Evolutionary conservation across 2,329 filamentous ascomycete species (phyloP).

Genomic region (Cordyceps cicadae): DNA sequence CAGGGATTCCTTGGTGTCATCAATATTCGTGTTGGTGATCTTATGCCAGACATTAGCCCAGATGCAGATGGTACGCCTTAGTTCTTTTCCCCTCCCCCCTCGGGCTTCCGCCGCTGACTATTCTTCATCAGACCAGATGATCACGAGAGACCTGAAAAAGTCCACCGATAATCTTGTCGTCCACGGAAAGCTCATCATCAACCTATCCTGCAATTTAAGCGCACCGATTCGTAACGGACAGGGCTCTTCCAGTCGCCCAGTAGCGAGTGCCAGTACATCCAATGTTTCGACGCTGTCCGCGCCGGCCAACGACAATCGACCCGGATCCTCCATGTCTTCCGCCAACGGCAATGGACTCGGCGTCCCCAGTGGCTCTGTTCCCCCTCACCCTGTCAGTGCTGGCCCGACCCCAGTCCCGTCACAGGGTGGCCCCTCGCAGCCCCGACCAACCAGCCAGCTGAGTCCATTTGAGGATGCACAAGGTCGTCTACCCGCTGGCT

Average conservation of each 20-base stretch:
- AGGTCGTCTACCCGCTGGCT: constrained; percentile 82
- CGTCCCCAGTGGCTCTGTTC: constrained; percentile 32
- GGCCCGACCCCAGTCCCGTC: constrained; percentile 28
- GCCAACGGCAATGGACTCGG: constrained; percentile 35
- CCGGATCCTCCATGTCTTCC: constrained; percentile 45
- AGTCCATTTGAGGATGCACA: constrained; percentile 97
- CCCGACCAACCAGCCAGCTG: constrained; percentile 40
- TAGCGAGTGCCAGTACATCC: not conserved
- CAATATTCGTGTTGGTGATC: constrained; percentile 90
- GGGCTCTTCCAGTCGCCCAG: constrained; percentile 37
- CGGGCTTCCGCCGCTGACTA: constrained; percentile 16
- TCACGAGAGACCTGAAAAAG: constrained; percentile 93
- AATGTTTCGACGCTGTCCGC: constrained; percentile 29
- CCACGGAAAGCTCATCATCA: constrained; percentile 94
- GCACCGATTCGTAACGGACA: constrained; percentile 52
- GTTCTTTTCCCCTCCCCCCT: constrained; percentile 5
- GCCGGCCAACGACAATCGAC: constrained; percentile 38
- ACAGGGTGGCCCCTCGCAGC: constrained; percentile 23
- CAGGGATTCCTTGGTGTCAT: constrained; percentile 97
- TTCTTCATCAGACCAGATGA: constrained; percentile 76
- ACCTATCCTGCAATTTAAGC: constrained; percentile 82
- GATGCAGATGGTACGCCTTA: constrained; percentile 74
- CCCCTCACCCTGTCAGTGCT: constrained; percentile 41
- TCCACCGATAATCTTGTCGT: constrained; percentile 97
- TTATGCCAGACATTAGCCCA: constrained; percentile 73